phyloP scores from a whole-genome alignment of 345 rosid species.

The Camelina neglecta region DNA sequence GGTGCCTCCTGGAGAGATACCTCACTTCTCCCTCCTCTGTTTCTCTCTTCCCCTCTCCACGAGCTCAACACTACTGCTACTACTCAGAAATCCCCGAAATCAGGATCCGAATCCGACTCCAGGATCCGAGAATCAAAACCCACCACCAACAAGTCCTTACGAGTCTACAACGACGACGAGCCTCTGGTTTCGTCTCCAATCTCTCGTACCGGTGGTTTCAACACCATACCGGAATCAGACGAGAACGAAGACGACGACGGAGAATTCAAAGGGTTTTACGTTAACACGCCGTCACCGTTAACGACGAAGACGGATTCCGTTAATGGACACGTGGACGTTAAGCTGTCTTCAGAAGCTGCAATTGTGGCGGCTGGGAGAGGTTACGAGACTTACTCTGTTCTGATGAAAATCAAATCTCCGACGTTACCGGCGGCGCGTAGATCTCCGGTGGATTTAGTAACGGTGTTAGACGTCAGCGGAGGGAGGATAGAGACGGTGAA shows the following conservation, averaged over 20 bases:
- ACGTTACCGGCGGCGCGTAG: constrained; percentile 46
- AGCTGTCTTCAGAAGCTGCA: constrained; percentile 71
- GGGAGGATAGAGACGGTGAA: constrained; percentile 61
- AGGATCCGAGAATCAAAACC: constrained; percentile 35
- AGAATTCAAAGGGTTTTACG: constrained; percentile 71
- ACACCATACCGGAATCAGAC: constrained; percentile 79
- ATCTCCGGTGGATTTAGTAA: constrained; percentile 72
- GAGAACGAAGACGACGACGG: constrained; percentile 58
- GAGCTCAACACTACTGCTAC: background rate
- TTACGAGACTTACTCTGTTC: constrained; percentile 58
- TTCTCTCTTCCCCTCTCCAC: constrained; percentile 38
- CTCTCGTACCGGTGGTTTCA: constrained; percentile 58
- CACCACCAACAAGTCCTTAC: constrained; percentile 43
- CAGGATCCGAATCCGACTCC: constrained; percentile 37
- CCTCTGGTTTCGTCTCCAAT: constrained; percentile 67
- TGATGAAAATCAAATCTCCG: constrained; percentile 68
- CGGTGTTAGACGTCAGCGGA: constrained; percentile 76
- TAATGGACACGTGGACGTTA: constrained; percentile 51
- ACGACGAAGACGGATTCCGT: constrained; percentile 19
- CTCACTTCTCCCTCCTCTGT: constrained; percentile 46
- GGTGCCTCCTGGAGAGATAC: constrained; percentile 65
- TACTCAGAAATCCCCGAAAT: constrained; percentile 25
- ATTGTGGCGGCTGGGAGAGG: constrained; percentile 63
- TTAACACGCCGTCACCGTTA: constrained; percentile 44
- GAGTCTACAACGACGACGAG: constrained; percentile 87